phyloP scores from a whole-genome alignment of 73 alveolate genomes.

The Stentor coeruleus region DNA sequence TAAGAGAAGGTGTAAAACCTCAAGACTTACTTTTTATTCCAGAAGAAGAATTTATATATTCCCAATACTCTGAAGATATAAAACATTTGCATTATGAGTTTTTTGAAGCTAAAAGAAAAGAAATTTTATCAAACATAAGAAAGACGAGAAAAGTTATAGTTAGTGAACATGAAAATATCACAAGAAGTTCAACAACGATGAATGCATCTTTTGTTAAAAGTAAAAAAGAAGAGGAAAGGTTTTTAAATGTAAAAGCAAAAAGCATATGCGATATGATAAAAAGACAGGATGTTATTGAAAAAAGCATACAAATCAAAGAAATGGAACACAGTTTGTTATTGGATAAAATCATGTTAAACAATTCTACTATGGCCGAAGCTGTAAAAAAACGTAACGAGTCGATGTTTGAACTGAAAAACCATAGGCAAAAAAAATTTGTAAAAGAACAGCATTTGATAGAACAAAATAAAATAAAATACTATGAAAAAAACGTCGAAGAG shows the following conservation, averaged over 20 bases:
- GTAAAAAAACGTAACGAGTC: not conserved
- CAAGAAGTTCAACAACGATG: no score
- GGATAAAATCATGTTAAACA: not conserved
- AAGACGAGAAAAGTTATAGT: not conserved
- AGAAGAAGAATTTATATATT: not conserved
- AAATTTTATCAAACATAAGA: not conserved
- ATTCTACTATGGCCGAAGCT: not conserved
- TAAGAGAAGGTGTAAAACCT: not conserved
- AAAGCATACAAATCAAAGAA: not conserved
- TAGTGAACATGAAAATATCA: not conserved
- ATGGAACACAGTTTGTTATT: not conserved
- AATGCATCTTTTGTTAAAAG: no score
- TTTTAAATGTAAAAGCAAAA: not conserved
- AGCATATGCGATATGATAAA: not conserved
- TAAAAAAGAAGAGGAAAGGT: not conserved
- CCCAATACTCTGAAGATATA: not conserved
- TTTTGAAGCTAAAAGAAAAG: slow-evolving; percentile 12
- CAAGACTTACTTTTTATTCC: slow-evolving; percentile 13
- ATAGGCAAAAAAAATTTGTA: not conserved
- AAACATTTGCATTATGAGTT: slow-evolving; percentile 17
- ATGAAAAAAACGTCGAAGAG: not conserved
- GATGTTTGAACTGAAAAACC: not conserved
- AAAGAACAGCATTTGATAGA: not conserved
- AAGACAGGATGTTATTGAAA: not conserved
- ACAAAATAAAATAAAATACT: no score